These are phyloP conservation scores for Myxozyma mucilagina DNA, from an alignment of 805 yeast species.

Conservation along the genomic window DNA sequence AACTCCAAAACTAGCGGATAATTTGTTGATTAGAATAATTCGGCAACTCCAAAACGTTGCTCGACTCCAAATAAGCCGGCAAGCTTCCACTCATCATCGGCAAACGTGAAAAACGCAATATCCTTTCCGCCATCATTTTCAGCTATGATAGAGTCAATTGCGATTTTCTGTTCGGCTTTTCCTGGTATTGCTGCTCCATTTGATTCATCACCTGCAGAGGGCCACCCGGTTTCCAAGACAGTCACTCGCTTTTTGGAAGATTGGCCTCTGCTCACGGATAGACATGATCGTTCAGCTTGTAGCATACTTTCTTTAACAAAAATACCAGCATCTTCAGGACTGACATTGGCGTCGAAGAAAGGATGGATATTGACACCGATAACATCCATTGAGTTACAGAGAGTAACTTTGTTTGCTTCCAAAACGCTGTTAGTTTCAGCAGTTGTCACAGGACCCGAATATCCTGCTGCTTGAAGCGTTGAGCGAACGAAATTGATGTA, in stretches of 20 bases:
- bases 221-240: conserved; percentile 54
- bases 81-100: conserved; percentile 78
- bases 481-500: conserved; percentile 66
- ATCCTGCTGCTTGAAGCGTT: conserved; percentile 64
- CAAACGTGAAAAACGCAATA: conserved; percentile 72
- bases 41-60: conserved; percentile 69
- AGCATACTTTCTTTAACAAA: conserved; percentile 65
- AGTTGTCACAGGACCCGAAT: conserved; percentile 72
- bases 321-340: conserved; percentile 67
- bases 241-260: conserved; percentile 35
- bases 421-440: conserved; percentile 83
- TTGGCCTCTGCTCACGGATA: conserved; percentile 33
- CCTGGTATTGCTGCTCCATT: conserved; percentile 47
- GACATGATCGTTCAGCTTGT: conserved; percentile 50
- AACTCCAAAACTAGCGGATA: not conserved
- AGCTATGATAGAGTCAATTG: conserved; percentile 57
- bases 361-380: conserved; percentile 85
- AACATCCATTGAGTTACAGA: conserved; percentile 68
- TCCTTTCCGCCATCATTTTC: conserved; percentile 48
- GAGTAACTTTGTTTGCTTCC: conserved; percentile 57
- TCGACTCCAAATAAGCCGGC: conserved; percentile 86
- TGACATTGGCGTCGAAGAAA: conserved; percentile 65
- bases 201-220: conserved; percentile 45
- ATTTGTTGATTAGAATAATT: conserved; percentile 31
- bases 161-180: conserved; percentile 8